These are phyloP conservation scores for Curvularia sp. DNA, from an alignment of 2,329 filamentous ascomycete species.

Conservation along the genomic window DNA sequence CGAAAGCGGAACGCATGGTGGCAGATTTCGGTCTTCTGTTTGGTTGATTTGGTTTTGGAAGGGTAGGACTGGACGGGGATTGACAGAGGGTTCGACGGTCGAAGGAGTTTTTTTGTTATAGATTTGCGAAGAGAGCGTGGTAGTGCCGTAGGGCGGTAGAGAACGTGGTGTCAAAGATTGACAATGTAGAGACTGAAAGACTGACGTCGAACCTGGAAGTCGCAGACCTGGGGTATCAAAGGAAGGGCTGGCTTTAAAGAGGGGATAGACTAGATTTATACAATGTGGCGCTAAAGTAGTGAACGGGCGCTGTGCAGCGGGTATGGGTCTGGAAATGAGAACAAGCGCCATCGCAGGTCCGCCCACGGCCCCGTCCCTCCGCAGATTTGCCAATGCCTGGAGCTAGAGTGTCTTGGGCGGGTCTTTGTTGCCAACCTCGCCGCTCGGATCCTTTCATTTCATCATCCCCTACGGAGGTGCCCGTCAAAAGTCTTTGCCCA, in stretches of 20 bases:
- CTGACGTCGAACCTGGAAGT: slow-evolving; percentile 45
- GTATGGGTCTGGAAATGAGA: slow-evolving; percentile 34
- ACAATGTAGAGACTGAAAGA: slow-evolving; percentile 39
- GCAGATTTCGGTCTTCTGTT: slow-evolving; percentile 22
- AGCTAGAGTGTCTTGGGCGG: slow-evolving; percentile 29
- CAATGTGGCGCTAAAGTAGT: slow-evolving; percentile 22
- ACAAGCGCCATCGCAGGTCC: slow-evolving; percentile 31
- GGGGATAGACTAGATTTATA: slow-evolving; percentile 40
- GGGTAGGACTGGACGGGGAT: slow-evolving; percentile 20
- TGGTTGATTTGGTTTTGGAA: slow-evolving; percentile 12
- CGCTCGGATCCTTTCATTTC: slow-evolving; percentile 39
- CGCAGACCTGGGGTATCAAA: slow-evolving; percentile 41
- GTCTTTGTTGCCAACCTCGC: slow-evolving; percentile 23
- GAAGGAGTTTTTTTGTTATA: slow-evolving; percentile 18
- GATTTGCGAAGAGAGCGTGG: slow-evolving; percentile 30
- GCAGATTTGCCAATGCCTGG: slow-evolving; percentile 36
- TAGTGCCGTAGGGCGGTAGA: slow-evolving; percentile 42
- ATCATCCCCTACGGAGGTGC: slow-evolving; percentile 19
- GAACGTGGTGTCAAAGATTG: slow-evolving; percentile 44
- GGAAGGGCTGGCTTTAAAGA: slow-evolving; percentile 17
- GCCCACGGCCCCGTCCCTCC: slow-evolving; percentile 32
- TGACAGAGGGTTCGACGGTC: slow-evolving; percentile 31
- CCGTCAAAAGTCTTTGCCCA: no score
- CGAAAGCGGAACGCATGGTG: slow-evolving; percentile 42
- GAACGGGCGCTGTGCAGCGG: slow-evolving; percentile 25